A percentile compares a stretch with the other conserved stretches of the same genome.
Conservation (phyloP, 129 eudicot genomes). For the Apium graveolens region DNA sequence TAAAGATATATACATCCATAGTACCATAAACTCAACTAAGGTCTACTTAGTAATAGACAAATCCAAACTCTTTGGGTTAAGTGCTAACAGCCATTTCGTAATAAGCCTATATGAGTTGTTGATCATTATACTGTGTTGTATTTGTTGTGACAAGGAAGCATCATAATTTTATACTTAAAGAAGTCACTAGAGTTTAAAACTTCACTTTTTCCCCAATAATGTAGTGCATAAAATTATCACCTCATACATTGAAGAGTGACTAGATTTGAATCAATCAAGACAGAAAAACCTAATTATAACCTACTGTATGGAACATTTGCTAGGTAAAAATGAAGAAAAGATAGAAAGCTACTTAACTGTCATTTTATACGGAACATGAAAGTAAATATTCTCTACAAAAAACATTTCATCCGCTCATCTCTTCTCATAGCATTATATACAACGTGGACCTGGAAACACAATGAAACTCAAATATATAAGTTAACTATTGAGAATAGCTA, state of each 20-base stretch:
- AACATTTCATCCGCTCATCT: slow-evolving; percentile 76
- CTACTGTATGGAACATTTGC: not conserved
- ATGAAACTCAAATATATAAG: not conserved
- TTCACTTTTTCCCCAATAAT: not conserved
- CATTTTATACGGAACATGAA: slow-evolving; percentile 21
- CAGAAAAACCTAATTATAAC: not conserved
- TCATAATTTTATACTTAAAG: not conserved
- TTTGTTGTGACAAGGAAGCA: not conserved
- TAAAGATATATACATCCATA: not conserved
- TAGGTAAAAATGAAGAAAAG: slow-evolving; percentile 3
- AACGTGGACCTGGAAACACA: slow-evolving; percentile 67
- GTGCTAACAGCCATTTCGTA: not conserved
- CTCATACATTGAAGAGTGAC: not conserved
- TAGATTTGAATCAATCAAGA: not conserved
- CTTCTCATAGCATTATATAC: slow-evolving; percentile 84
- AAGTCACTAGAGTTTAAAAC: not conserved
- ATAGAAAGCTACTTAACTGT: slow-evolving; percentile 1
- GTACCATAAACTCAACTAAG: not conserved
- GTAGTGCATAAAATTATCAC: not conserved
- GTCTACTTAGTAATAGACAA: not conserved
- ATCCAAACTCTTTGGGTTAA: not conserved
- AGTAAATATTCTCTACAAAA: slow-evolving; percentile 28
- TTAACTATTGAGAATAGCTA: not conserved
- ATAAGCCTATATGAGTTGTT: not conserved
- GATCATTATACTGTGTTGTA: not conserved